Evolutionary conservation across 2,329 filamentous ascomycete genomes (phyloP), one percentile per base, ranked within the genome.

Genomic region (Colletotrichum sp.): DNA sequence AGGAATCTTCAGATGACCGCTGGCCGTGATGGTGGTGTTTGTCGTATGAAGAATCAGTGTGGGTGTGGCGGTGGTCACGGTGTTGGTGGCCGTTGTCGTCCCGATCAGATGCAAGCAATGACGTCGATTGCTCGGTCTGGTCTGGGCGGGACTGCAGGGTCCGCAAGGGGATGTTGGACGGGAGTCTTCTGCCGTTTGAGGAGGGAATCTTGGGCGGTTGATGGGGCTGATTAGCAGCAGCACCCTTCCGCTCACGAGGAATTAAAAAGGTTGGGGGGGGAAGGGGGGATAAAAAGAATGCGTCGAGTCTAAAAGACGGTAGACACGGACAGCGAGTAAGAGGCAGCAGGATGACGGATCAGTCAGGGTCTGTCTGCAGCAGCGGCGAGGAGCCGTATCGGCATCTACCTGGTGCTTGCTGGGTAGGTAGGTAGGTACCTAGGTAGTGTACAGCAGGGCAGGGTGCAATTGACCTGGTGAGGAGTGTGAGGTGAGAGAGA

Each of bases 161-260:
- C 85, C 94, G 94, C 82, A 98, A 91, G 81, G 96, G 96, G 84
- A 98, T 98, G 87, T 94, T 95, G 86, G 94, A 95, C 84, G 91
- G 90, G 79, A 94, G 92, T 87, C 93, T 92, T 85, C 89, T 90
- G 81, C 89, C 89, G 79, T 86, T 90, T 90, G 90, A 87, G 83
- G 92, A 89, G 92, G 94, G 91, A 98, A 98, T 98, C 87, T 92
- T 98, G 95, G 90, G 90, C 89, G 89, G 88, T 86, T 84, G 43
- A 85, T 90, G 89, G 92, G 93, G 94, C 95, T 96, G 94, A 90
- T 86, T 85, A 86, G 90, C 91, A 92, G 92, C 93, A 94, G 93
- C 93, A 90, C 93, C 91, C 87, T 85, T 89, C 90, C 87, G 89
- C 89, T 73, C 48, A 63, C 86, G 81, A 82, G 81, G 83, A 80